Conservation (phyloP, 257 asterid genomes). For the Pogostemon cablin region DNA sequence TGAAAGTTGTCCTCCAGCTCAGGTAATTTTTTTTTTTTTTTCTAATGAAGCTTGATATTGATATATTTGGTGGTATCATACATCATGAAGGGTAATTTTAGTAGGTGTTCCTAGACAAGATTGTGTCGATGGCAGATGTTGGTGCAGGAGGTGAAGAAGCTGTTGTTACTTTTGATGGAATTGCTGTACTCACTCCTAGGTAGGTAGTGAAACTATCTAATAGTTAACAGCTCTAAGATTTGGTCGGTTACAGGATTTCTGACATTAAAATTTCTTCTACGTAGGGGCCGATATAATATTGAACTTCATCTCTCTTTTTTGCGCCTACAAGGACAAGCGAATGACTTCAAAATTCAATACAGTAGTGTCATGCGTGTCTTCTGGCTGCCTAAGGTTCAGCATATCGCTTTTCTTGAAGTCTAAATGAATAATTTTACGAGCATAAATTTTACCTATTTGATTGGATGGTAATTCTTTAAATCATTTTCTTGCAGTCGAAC, state of each 20-base stretch:
- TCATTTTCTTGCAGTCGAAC: conserved; percentile 59
- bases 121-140: conserved; percentile 82
- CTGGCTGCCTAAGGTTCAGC: conserved; percentile 41
- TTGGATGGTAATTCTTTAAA: not conserved
- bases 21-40: conserved; percentile 43
- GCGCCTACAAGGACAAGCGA: conserved; percentile 94
- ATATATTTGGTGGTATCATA: not conserved
- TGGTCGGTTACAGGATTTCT: not conserved
- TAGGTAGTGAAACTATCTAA: conserved; percentile 31
- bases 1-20: conserved; percentile 79
- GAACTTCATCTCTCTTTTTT: conserved; percentile 51
- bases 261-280: conserved; percentile 5
- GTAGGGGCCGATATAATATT: conserved; percentile 38
- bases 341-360: conserved; percentile 88
- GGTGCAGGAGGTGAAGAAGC: conserved; percentile 90
- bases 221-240: not conserved
- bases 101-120: conserved; percentile 83
- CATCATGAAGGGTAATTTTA: conserved; percentile 7
- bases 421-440: not conserved
- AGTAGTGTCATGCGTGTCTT: conserved; percentile 85
- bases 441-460: not conserved
- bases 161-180: conserved; percentile 79
- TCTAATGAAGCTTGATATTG: conserved; percentile 15
- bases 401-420: conserved; percentile 4
- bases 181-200: conserved; percentile 91